Evolutionary conservation across 306 rosid genomes (phyloP).

Genomic region (Clitoria ternatea): DNA sequence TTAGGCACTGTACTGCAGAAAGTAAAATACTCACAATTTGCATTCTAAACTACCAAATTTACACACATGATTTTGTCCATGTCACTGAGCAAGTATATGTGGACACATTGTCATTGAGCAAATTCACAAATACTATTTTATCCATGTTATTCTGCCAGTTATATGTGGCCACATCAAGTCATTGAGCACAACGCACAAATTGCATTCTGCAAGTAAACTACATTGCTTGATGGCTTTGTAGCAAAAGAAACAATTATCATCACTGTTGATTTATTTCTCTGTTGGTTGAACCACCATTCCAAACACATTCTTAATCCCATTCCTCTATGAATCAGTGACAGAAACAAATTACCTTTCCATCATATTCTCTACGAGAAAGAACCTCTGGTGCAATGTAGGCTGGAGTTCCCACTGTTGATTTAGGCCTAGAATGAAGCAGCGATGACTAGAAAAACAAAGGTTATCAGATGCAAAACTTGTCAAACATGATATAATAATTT

Average conservation of each 20-base stretch:
- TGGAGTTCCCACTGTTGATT: slow-evolving; percentile 82
- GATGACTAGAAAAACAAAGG: slow-evolving; percentile 59
- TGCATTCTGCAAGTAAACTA: not conserved
- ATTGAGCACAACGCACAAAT: not conserved
- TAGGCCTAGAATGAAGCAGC: slow-evolving; percentile 81
- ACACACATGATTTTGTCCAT: not conserved
- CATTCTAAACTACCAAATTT: slow-evolving; percentile 3
- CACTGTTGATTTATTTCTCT: not conserved
- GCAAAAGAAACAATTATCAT: not conserved
- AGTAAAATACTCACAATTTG: not conserved
- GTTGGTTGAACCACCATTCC: slow-evolving; percentile 10
- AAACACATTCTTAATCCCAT: not conserved
- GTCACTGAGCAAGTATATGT: not conserved
- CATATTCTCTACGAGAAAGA: slow-evolving; percentile 80
- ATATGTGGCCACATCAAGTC: slow-evolving; percentile 10
- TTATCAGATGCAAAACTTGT: slow-evolving; percentile 19
- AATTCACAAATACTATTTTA: too few relatives aligned
- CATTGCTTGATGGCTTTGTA: slow-evolving; percentile 5
- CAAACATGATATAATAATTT: not conserved
- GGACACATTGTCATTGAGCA: slow-evolving; percentile 2
- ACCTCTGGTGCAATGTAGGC: slow-evolving; percentile 93
- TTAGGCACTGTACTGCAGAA: not conserved
- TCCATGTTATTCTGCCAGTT: not conserved
- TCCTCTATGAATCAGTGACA: too few relatives aligned
- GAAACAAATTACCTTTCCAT: slow-evolving; percentile 69